A percentile compares a stretch with the other conserved stretches of the same genome.
phyloP scores from a whole-genome alignment of 2,329 filamentous ascomycete species.

The Cadophora sp. region DNA sequence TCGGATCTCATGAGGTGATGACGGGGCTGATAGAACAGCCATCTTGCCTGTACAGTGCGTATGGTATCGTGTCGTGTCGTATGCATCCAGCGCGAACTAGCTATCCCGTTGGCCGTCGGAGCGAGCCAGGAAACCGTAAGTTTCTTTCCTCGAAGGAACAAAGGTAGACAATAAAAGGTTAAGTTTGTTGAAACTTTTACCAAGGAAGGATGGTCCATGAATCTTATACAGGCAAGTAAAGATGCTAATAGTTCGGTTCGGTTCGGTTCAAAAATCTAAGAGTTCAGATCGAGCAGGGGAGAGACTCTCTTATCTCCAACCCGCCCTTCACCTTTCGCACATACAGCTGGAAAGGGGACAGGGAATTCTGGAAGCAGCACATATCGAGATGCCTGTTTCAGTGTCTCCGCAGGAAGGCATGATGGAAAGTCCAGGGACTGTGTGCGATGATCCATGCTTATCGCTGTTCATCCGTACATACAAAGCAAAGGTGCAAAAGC shows the following conservation, averaged over 20 bases:
- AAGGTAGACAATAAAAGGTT: too few relatives aligned
- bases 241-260: too few relatives aligned
- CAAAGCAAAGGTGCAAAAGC: constrained; percentile 6
- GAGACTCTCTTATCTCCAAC: too few relatives aligned
- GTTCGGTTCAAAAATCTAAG: too few relatives aligned
- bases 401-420: background rate
- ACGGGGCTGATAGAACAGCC: constrained; percentile 38
- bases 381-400: background rate
- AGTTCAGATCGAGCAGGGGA: too few relatives aligned
- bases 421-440: too few relatives aligned
- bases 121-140: background rate
- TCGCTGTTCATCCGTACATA: background rate
- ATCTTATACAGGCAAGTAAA: too few relatives aligned
- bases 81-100: background rate
- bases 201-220: too few relatives aligned
- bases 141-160: too few relatives aligned
- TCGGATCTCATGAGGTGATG: constrained; percentile 30
- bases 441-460: constrained; percentile 14
- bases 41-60: constrained; percentile 16
- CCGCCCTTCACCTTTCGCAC: too few relatives aligned
- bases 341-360: too few relatives aligned
- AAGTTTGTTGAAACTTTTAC: too few relatives aligned
- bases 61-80: background rate
- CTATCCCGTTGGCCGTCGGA: background rate
- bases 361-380: background rate